Conservation (phyloP, 495 filamentous ascomycete genomes). For the Penicillium cinerascens region DNA sequence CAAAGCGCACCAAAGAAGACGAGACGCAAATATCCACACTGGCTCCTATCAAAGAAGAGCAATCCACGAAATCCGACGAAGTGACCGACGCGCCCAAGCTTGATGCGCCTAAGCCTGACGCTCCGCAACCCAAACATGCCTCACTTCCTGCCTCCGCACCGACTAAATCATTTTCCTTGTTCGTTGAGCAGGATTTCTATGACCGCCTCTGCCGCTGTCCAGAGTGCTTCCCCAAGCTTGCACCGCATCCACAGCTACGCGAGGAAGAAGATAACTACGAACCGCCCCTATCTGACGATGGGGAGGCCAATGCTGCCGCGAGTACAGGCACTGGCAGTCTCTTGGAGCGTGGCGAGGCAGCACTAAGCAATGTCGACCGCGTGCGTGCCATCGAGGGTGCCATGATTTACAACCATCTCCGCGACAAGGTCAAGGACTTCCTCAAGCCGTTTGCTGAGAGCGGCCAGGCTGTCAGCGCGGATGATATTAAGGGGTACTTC, state of each 20-base stretch:
- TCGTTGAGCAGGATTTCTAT: constrained; percentile 73
- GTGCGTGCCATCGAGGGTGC: constrained; percentile 93
- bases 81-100: neutral
- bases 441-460: constrained; percentile 90
- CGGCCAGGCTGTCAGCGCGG: constrained; percentile 77
- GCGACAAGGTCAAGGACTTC: constrained; percentile 90
- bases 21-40: constrained; percentile 19
- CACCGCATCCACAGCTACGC: constrained; percentile 68
- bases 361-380: constrained; percentile 83
- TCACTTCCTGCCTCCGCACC: constrained; percentile 49
- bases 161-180: constrained; percentile 65
- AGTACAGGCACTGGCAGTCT: constrained; percentile 68
- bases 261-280: constrained; percentile 94
- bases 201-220: constrained; percentile 73
- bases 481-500: constrained; percentile 96
- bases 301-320: constrained; percentile 38
- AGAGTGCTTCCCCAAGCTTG: constrained; percentile 70
- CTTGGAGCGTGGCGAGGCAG: constrained; percentile 85
- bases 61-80: constrained; percentile 9
- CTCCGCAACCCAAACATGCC: constrained; percentile 40
- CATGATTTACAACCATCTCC: constrained; percentile 94
- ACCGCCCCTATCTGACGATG: constrained; percentile 70
- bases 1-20: constrained; percentile 62
- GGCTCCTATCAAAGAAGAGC: constrained; percentile 22
- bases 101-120: constrained; percentile 4